Base-by-base conservation (phyloP, 2,329 filamentous ascomycete genomes). In the Trichoderma aggressivum region DNA sequence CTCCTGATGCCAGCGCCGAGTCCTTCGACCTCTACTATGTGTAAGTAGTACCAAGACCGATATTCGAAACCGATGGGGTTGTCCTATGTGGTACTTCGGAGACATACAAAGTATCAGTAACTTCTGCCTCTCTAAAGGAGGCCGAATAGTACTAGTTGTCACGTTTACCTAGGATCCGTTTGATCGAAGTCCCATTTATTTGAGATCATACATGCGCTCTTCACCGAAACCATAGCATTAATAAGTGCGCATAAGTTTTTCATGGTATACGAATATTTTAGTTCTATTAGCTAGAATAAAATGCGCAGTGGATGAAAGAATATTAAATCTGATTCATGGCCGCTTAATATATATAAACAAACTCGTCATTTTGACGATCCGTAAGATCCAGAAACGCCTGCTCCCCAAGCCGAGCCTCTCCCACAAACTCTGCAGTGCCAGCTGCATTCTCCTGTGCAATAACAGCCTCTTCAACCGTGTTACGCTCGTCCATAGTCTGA, bases 341-440 rank as follows among this genome's bases (percentile, higher is more conserved):
- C 59, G 61, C 61, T 65, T 78, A 89, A 75, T 89, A 89, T 60
- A 89, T 84, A 78, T 88, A 91, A 16, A 90, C 84, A 80, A 92
- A 92, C 75, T 92, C 89, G 71, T 92, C 89, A 74, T 92, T 92
- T 80, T 89, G 81, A 26, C 86, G 80, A 78, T 92, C 90, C 1
- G 90, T 91, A 74, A 91, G 74, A 79, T 92, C 90, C 74, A 86
- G 77, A 61, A 88, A 86, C 0, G 85, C 86, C 63, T 86, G 83
- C 16, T 86, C 82, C 7, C 87, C 86, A n/a, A 86, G 70, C 0
- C 89, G 18, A n/a, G 43, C 43, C 2, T 47, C 43, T 47, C 43
- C 43, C 18, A 5, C 43, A 21, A n/a, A 47, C 5, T 47, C 43
- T 21, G 12, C 43, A 47, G 5, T 47, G 10, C 43, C 43, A 47